Percentiles rank a stretch among this genome's conserved stretches.
Conservation (phyloP, 306 rosid genomes). For the Prunus davidiana region DNA sequence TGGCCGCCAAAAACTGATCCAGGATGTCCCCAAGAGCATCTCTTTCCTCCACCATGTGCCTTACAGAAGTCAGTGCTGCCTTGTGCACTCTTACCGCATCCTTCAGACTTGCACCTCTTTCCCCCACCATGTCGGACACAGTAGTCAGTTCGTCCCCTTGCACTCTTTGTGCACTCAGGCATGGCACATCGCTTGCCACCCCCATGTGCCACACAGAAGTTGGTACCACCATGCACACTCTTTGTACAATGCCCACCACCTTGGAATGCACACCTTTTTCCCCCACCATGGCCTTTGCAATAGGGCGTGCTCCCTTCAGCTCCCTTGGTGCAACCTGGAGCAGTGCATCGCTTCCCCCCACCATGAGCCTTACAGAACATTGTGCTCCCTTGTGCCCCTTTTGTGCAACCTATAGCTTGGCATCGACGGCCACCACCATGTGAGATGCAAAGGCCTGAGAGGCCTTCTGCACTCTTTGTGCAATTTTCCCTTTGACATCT, state of each 20-base stretch:
- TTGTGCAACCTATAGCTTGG: constrained; percentile 76
- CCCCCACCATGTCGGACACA: constrained; percentile 98
- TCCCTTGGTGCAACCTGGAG: constrained; percentile 89
- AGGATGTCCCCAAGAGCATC: constrained; percentile 91
- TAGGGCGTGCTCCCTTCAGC: constrained; percentile 95
- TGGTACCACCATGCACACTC: constrained; percentile 96
- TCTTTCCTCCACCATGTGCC: constrained; percentile 99
- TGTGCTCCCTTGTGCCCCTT: constrained; percentile 97
- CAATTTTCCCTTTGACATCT: constrained; percentile 89
- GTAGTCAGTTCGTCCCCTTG: constrained; percentile 92
- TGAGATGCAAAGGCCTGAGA: constrained; percentile 93
- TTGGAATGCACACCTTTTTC: constrained; percentile 82
- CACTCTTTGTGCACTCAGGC: constrained; percentile 87
- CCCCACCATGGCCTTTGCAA: constrained; percentile 97
- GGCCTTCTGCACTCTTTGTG: constrained; percentile 93
- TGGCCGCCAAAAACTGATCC: constrained; percentile 59
- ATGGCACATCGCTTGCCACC: constrained; percentile 94
- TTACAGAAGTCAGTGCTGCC: constrained; percentile 95
- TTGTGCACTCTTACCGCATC: constrained; percentile 95
- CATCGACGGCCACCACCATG: constrained; percentile 97
- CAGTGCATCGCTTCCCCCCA: constrained; percentile 87
- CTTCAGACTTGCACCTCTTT: constrained; percentile 78
- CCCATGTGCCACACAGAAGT: constrained; percentile 93
- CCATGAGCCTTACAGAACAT: constrained; percentile 98
- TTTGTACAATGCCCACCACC: constrained; percentile 80